phyloP scores from a whole-genome alignment of 2,329 filamentous ascomycete species.

The Zymoseptoria pseudotritici region DNA sequence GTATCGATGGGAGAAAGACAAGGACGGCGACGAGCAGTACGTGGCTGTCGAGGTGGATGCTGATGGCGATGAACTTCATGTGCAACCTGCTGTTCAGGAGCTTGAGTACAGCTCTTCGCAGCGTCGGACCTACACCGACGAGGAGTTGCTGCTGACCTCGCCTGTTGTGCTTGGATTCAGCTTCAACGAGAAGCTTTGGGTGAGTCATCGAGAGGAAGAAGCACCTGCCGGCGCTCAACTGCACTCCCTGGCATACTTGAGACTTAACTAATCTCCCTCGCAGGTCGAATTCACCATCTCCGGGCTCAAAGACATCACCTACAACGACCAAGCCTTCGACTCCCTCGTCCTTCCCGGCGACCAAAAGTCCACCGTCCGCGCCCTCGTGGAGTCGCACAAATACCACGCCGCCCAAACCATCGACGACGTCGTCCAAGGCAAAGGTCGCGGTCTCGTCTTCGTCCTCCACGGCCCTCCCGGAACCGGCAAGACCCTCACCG shows the following conservation, averaged over 20 bases:
- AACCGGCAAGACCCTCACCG: slow-evolving; percentile 82
- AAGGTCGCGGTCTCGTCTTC: slow-evolving; percentile 75
- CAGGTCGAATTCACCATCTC: slow-evolving; percentile 66
- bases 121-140: slow-evolving; percentile 56
- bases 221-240: too few relatives aligned
- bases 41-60: slow-evolving; percentile 51
- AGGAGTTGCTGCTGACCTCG: slow-evolving; percentile 76
- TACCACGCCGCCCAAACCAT: slow-evolving; percentile 75
- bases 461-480: slow-evolving; percentile 81
- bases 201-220: slow-evolving; percentile 29
- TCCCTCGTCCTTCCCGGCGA: slow-evolving; percentile 64
- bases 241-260: too few relatives aligned
- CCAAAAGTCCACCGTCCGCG: slow-evolving; percentile 62
- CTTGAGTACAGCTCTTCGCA: slow-evolving; percentile 34
- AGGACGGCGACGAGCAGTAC: slow-evolving; percentile 42
- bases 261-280: too few relatives aligned
- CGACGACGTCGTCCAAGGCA: slow-evolving; percentile 64
- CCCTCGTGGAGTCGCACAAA: slow-evolving; percentile 76
- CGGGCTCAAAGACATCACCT: slow-evolving; percentile 70
- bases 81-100: slow-evolving; percentile 49
- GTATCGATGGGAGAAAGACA: slow-evolving; percentile 40
- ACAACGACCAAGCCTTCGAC: slow-evolving; percentile 76
- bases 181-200: slow-evolving; percentile 83
- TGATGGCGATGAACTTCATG: slow-evolving; percentile 47
- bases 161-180: slow-evolving; percentile 80